Percentiles rank a stretch among this genome's conserved stretches.
These are phyloP conservation scores for Chenopodium quinoa DNA, from an alignment of 148 eudicot species.

Conservation along the genomic window DNA sequence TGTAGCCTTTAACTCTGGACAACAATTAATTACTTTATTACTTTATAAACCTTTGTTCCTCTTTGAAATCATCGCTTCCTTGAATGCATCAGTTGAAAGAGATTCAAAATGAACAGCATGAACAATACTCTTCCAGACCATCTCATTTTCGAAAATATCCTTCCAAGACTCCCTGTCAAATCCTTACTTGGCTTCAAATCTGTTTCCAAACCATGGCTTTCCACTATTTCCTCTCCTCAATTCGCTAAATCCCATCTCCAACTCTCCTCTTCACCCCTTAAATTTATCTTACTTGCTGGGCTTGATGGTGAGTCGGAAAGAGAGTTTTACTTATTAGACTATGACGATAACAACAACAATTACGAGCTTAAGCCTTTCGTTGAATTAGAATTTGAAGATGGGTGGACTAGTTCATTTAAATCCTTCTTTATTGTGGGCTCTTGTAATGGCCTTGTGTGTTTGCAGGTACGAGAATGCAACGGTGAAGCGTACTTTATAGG, in stretches of 20 bases:
- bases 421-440: conserved; percentile 8
- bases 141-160: conserved; percentile 1
- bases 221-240: neutral
- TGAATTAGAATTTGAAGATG: neutral
- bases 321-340: neutral
- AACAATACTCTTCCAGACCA: neutral
- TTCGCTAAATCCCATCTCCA: conserved; percentile 18
- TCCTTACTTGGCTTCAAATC: conserved; percentile 20
- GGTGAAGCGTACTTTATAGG: too few species aligned
- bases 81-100: too few species aligned
- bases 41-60: too few species aligned
- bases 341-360: neutral
- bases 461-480: neutral
- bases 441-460: conserved; percentile 19
- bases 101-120: too few species aligned
- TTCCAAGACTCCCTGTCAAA: conserved; percentile 13
- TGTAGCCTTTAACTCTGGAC: too few species aligned
- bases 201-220: conserved; percentile 10
- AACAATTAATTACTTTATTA: too few species aligned
- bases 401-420: too few species aligned
- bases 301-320: neutral
- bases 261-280: neutral
- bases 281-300: neutral
- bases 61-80: too few species aligned
- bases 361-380: neutral